These are phyloP conservation scores for Solanum boliviense DNA, from an alignment of 257 asterid genomes.

Conservation along the genomic window DNA sequence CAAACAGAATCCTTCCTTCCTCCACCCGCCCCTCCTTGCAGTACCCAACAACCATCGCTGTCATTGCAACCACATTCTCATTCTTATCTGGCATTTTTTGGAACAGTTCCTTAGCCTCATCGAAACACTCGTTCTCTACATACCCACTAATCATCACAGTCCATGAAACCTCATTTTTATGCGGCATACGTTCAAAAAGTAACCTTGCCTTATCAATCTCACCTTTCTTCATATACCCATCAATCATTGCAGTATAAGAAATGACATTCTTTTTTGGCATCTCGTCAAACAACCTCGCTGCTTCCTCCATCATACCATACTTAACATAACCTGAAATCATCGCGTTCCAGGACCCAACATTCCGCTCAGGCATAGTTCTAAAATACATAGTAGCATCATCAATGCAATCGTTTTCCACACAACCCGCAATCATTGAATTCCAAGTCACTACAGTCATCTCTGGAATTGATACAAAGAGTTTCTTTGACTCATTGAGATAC, in stretches of 20 bases:
- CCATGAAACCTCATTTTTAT: constrained; percentile 8
- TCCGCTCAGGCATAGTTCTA: constrained; percentile 3
- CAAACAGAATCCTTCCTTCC: constrained; percentile 5
- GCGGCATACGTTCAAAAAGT: constrained; percentile 1
- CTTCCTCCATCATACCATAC: constrained; percentile 3
- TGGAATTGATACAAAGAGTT: constrained; percentile 1
- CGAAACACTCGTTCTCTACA: constrained; percentile 1
- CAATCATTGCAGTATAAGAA: constrained; percentile 9
- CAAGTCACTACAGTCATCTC: constrained; percentile 5
- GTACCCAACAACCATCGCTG: constrained; percentile 1
- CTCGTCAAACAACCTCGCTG: constrained; percentile 1
- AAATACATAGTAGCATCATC: constrained; percentile 6
- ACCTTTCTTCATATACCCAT: not conserved
- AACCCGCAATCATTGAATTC: constrained; percentile 9
- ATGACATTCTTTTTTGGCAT: constrained; percentile 7
- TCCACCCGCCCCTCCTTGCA: constrained; percentile 4
- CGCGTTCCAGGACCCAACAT: constrained; percentile 5
- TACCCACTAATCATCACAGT: constrained; percentile 7
- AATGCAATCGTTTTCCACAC: constrained; percentile 5
- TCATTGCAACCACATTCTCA: constrained; percentile 1
- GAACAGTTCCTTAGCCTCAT: constrained; percentile 4
- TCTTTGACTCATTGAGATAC: not conserved
- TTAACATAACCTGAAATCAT: constrained; percentile 7
- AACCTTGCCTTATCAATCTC: not conserved
- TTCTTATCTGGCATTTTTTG: constrained; percentile 4